Conservation (phyloP, 2,329 filamentous ascomycete species). For the Fonsecaea monophora region DNA sequence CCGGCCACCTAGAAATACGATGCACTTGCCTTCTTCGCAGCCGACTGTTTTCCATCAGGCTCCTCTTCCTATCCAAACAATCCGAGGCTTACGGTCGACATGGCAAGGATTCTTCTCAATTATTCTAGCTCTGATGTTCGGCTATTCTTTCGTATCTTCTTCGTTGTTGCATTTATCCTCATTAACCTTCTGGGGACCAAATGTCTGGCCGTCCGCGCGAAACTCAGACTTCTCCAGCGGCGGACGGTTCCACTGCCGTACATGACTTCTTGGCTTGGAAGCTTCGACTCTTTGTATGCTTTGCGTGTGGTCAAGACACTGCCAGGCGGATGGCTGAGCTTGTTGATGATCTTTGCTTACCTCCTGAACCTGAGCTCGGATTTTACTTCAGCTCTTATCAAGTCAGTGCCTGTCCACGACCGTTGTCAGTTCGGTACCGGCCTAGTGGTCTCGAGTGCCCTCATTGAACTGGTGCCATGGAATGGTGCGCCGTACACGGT, state of each 20-base stretch:
- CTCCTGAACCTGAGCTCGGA: constrained; percentile 17
- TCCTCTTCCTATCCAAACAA: not conserved
- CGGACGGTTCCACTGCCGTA: constrained; percentile 13
- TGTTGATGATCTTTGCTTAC: constrained; percentile 18
- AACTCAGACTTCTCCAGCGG: constrained; percentile 15
- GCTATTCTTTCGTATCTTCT: constrained; percentile 19
- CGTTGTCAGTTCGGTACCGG: constrained; percentile 18
- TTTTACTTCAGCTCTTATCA: constrained; percentile 17
- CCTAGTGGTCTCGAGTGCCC: constrained; percentile 5
- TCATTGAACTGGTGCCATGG: constrained; percentile 5
- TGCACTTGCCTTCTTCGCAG: not conserved
- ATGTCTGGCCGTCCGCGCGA: constrained; percentile 12
- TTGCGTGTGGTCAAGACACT: constrained; percentile 7
- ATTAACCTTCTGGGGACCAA: constrained; percentile 17
- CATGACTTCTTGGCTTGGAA: constrained; percentile 15
- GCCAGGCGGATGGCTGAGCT: constrained; percentile 19
- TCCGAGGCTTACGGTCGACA: not conserved
- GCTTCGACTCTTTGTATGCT: constrained; percentile 10
- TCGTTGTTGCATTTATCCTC: constrained; percentile 12
- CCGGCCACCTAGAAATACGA: not conserved
- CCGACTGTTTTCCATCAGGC: not conserved
- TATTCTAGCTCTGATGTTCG: constrained; percentile 15
- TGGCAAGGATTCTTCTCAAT: constrained; percentile 11
- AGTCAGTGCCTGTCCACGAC: constrained; percentile 16
- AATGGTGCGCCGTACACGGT: constrained; percentile 21